Base-by-base conservation (phyloP, 106 monocot genomes). In the Phalaenopsis equestris region DNA sequence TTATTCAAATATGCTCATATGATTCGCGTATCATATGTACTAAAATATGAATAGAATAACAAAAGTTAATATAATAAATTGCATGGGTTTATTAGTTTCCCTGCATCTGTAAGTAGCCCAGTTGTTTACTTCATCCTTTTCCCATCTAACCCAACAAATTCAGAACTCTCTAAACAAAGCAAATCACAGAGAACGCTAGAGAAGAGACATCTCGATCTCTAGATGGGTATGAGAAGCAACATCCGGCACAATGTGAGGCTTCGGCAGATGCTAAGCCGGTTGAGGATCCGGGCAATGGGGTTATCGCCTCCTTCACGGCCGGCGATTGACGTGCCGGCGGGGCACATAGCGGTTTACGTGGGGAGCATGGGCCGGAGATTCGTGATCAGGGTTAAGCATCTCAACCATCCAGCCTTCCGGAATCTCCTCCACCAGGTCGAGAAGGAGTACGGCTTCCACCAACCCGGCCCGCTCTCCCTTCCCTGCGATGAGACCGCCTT, bases 401-500 rank as follows among this genome's bases (percentile, higher is more conserved):
- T 87, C 18, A 87, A 84, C 78, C 87, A 87, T 70, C 84, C 87
- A 3, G 56, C 55, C 16, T 84, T 87, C 78, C 67, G 52, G 41
- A 75, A 81, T 30, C 87, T 87, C 19, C 84, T 87, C 42, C 15
- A 15, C 23, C 79, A 75, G 68, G 84, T 81, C 12, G 87, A 84
- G 79, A 82, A 87, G 84, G 84, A 87, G 84, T 84, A 79, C 81
- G 87, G 82, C 47, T 87, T 87, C 79, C 55, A 55, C 42, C 70
- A 15, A 7, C 55, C 81, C 52, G 87, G 87, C 48, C 84, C 84
- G 6, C 81, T 87, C 55, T 61, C 84, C 65, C 55, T 87, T 49
- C 87, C 87, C 75, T 84, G 84, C 84, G 87, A 87, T 18, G 87
- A 84, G 84, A 48, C 81, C 37, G 58, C 76, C 56, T 84, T 87